Percentiles rank a stretch among this genome's conserved stretches.
Evolutionary conservation across 306 rosid genomes (phyloP).

Genomic region (Malus fusca): DNA sequence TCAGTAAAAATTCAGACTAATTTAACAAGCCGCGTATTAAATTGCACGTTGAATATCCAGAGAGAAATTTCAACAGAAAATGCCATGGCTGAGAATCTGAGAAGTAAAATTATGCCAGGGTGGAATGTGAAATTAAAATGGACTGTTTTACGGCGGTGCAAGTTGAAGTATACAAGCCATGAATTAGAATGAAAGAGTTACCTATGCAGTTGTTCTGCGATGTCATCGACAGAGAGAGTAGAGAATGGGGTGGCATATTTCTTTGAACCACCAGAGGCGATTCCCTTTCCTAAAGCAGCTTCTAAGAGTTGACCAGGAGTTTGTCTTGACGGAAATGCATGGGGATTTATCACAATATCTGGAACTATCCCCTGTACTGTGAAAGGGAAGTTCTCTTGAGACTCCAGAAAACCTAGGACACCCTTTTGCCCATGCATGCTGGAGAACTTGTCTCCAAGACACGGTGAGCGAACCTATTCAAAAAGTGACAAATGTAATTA

Average conservation of each 20-base stretch:
- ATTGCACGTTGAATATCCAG: neutral
- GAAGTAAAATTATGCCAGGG: neutral
- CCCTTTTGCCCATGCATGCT: constrained; percentile 99
- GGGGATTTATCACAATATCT: constrained; percentile 91
- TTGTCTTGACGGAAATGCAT: constrained; percentile 95
- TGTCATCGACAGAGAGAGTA: constrained; percentile 68
- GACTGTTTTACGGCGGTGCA: neutral
- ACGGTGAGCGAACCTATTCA: constrained; percentile 81
- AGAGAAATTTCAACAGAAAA: neutral
- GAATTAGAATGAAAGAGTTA: constrained; percentile 1
- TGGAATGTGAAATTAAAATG: neutral
- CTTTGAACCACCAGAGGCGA: constrained; percentile 60
- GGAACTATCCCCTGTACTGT: constrained; percentile 92
- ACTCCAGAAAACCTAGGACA: constrained; percentile 86
- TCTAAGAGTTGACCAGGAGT: constrained; percentile 97
- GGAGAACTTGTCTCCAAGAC: constrained; percentile 95
- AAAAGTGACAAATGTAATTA: constrained; percentile 1
- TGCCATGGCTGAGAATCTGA: neutral
- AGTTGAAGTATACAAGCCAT: neutral
- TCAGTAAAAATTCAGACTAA: neutral
- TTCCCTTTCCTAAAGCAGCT: constrained; percentile 95
- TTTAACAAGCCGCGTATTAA: neutral
- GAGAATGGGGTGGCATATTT: constrained; percentile 86
- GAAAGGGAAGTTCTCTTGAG: constrained; percentile 90
- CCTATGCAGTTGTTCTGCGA: constrained; percentile 92